Conservation (phyloP, 345 rosid genomes). For the Citrus hindsii region DNA sequence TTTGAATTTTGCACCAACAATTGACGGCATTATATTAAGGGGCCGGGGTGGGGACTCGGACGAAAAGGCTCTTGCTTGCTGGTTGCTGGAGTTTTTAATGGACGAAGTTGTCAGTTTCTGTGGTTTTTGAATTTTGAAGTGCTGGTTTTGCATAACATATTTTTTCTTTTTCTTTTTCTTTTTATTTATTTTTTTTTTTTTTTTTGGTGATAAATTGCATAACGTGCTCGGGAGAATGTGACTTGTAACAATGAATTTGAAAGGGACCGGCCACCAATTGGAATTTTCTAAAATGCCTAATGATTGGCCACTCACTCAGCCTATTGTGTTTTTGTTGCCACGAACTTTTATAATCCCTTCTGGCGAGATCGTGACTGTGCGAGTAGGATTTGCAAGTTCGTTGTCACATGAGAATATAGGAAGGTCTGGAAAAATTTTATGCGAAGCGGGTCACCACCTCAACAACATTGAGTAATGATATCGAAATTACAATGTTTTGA, state of each 20-base stretch:
- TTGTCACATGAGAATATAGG: too few relatives aligned
- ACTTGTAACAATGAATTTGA: neutral
- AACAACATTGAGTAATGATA: too few relatives aligned
- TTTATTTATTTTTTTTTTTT: neutral
- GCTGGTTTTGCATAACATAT: neutral
- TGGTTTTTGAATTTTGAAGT: constrained; percentile 1
- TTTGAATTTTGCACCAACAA: too few relatives aligned
- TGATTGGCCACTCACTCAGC: neutral
- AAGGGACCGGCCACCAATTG: neutral
- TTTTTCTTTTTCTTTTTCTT: neutral
- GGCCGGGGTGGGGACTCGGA: neutral
- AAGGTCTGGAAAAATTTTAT: too few relatives aligned
- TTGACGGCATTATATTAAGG: neutral
- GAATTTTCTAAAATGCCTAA: neutral
- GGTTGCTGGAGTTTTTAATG: constrained; percentile 16
- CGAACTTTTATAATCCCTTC: neutral
- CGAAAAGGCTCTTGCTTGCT: neutral
- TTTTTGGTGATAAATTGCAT: neutral
- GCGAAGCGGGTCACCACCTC: too few relatives aligned
- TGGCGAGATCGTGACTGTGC: neutral
- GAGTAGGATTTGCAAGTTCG: neutral
- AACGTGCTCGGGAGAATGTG: neutral
- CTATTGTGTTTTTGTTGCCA: neutral
- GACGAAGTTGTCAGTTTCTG: constrained; percentile 2
- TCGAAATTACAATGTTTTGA: too few relatives aligned